Percentiles rank a stretch among this genome's conserved stretches.
These are phyloP conservation scores for Teratosphaeriaceae sp. DNA, from an alignment of 2,329 filamentous ascomycete genomes.

Conservation along the genomic window DNA sequence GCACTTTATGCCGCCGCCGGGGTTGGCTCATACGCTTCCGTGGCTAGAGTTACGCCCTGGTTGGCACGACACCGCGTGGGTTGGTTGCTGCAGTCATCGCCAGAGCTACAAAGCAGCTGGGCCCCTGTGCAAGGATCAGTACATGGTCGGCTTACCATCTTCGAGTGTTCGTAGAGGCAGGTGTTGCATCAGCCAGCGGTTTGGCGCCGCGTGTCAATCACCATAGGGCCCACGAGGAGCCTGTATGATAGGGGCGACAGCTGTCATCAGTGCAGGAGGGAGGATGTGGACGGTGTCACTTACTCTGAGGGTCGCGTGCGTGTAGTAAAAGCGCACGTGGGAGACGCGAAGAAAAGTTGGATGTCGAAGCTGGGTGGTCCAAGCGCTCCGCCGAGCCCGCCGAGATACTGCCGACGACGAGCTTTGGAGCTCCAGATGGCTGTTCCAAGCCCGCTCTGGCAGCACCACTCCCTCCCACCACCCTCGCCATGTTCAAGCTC, in stretches of 20 bases:
- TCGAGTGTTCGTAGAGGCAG: too few species aligned
- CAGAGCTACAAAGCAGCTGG: too few species aligned
- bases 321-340: too few species aligned
- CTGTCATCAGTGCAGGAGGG: constrained; percentile 45
- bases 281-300: neutral
- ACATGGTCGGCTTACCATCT: too few species aligned
- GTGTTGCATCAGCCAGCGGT: constrained; percentile 47
- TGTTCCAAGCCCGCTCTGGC: neutral
- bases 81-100: too few species aligned
- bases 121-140: neutral
- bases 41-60: too few species aligned
- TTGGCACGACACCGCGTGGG: too few species aligned
- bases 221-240: constrained; percentile 36
- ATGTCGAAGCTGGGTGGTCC: neutral
- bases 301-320: too few species aligned
- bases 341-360: neutral
- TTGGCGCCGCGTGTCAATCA: constrained; percentile 58
- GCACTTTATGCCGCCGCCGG: too few species aligned
- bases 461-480: constrained; percentile 2
- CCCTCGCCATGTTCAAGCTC: constrained; percentile 70
- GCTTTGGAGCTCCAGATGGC: neutral
- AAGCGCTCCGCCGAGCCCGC: neutral
- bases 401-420: neutral
- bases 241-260: constrained; percentile 59
- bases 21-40: too few species aligned